Base-by-base conservation (phyloP, 805 yeast species). In the Myxozyma vanderwaltii region DNA sequence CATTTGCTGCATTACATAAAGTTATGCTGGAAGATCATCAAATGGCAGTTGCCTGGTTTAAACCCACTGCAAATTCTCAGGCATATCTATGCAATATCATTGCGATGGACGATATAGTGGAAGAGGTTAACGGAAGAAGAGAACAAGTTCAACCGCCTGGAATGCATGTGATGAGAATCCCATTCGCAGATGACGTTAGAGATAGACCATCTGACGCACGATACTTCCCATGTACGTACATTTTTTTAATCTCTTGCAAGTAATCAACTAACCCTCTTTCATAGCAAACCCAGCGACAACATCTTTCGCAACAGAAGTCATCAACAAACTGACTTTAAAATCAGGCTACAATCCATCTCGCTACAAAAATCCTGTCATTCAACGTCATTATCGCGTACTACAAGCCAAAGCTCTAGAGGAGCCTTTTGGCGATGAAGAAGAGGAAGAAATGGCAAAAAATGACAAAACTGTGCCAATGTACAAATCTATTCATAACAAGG, bases 141-240 rank as follows among this genome's bases (percentile, higher is more conserved):
- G 56, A 58, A 8, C 68, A 69, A n/a, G 63, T 67, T 13, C 73
- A 78, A 31, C 87, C 92, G 0, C 84, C 87, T 57, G 97, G 97
- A 0, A 81, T 92, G 62, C 83, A 86, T 50, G 71, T 91, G 56
- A 78, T 87, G 7, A 77, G 79, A 31, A 66, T 88, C 23, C 97
- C 98, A 0, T 87, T 81, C 77, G 73, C 82, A 15, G 95, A 90
- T 65, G 92, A 89, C 69, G 72, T 90, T 2, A 76, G 97, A 52
- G 77, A 81, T 35, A 71, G 83, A 3, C 97, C 97, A 0, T 13
- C 24, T 1, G 29, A 24, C 8, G 23, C 53, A 3, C 51, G 10
- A n/a, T 33, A 43, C 12, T 24, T 15, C 12, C 41, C 47, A 31
- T 41, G 47, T 49, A 33, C 45, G 50, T 17, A 47, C 24, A n/a